Conservation (phyloP, 306 rosid species). For the Echinosophora koreensis region DNA sequence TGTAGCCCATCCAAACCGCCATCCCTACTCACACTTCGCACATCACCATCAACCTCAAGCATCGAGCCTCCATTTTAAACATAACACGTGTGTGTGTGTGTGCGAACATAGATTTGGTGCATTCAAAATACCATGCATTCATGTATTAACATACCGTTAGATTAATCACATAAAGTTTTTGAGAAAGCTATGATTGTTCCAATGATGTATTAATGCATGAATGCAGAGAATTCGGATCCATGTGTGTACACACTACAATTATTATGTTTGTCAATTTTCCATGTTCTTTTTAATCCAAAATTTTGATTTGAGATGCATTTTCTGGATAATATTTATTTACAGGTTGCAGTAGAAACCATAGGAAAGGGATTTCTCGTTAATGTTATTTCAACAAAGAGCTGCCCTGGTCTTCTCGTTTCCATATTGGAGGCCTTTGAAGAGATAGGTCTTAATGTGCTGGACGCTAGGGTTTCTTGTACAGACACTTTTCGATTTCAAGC, state of each 20-base stretch:
- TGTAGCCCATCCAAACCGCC: too few species aligned
- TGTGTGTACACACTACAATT: too few species aligned
- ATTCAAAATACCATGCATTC: too few species aligned
- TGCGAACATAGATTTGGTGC: not conserved
- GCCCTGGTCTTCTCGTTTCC: constrained; percentile 78
- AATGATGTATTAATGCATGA: too few species aligned
- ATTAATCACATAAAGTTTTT: too few species aligned
- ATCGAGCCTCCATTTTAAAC: too few species aligned
- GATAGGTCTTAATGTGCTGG: constrained; percentile 68
- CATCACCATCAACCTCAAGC: too few species aligned
- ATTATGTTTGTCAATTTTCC: not conserved
- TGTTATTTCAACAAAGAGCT: constrained; percentile 65
- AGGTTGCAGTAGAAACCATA: constrained; percentile 78
- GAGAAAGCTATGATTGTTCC: too few species aligned
- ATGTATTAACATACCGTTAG: too few species aligned
- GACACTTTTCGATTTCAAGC: constrained; percentile 75
- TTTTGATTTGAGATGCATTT: not conserved
- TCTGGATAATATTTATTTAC: constrained; percentile 28
- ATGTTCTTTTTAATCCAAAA: not conserved
- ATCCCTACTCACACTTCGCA: too few species aligned
- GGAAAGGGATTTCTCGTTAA: constrained; percentile 69
- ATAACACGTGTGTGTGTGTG: too few species aligned
- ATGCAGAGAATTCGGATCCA: too few species aligned
- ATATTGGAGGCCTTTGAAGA: constrained; percentile 77
- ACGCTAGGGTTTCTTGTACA: constrained; percentile 89